These are phyloP conservation scores for Phytophthora sansomeana DNA, from an alignment of 352 stramenopile genomes.

Conservation along the genomic window DNA sequence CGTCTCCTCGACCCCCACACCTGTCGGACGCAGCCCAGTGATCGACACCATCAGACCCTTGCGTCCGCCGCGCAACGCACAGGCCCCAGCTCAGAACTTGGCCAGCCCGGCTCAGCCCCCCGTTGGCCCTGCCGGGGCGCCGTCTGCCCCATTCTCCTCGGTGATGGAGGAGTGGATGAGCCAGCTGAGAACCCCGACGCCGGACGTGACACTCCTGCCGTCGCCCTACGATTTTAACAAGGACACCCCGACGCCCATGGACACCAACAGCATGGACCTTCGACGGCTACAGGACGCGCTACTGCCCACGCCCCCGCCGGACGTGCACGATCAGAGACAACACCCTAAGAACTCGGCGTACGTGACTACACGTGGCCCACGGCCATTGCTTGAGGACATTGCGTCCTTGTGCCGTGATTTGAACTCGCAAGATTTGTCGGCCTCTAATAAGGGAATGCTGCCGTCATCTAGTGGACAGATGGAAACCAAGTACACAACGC, in stretches of 20 bases:
- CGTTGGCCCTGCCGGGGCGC: conserved; percentile 20
- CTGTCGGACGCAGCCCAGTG: conserved; percentile 45
- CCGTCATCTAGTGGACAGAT: conserved; percentile 34
- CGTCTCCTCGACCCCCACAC: conserved; percentile 4
- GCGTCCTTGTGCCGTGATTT: conserved; percentile 81
- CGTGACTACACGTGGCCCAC: conserved; percentile 52
- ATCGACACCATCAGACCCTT: conserved; percentile 42
- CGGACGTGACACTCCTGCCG: conserved; percentile 79
- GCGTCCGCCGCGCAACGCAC: conserved; percentile 23
- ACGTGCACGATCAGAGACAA: conserved; percentile 67
- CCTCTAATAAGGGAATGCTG: conserved; percentile 35
- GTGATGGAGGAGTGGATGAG: conserved; percentile 89
- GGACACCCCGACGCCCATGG: conserved; percentile 75
- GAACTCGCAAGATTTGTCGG: conserved; percentile 67
- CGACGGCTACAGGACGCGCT: conserved; percentile 79
- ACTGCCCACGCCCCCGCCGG: conserved; percentile 70
- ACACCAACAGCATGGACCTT: conserved; percentile 71
- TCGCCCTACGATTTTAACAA: conserved; percentile 86
- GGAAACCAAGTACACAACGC: conserved; percentile 33
- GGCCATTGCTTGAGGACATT: conserved; percentile 79
- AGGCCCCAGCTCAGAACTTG: conserved; percentile 23
- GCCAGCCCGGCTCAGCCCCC: conserved; percentile 29
- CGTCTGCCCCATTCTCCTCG: conserved; percentile 64
- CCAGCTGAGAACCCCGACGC: conserved; percentile 77
- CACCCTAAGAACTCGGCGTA: conserved; percentile 71